Evolutionary conservation across 495 filamentous ascomycete species (phyloP), one percentile per base, ranked within the genome.

Genomic region (Echria macrotheca): DNA sequence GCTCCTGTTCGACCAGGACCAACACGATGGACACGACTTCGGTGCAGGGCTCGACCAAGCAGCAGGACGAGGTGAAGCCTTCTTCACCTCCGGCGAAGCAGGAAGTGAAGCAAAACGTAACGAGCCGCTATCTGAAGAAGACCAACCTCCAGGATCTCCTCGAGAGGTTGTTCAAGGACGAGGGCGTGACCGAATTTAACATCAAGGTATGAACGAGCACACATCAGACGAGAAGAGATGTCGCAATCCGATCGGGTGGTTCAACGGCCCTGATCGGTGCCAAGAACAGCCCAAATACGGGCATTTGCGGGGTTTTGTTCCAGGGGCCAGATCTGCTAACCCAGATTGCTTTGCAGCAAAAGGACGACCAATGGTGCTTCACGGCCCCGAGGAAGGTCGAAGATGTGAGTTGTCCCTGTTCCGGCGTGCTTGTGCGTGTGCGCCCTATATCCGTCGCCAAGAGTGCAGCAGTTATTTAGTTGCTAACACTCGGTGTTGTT

Each of bases 291-390:
- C n/a, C n/a, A n/a, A n/a, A n/a, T n/a, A n/a, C n/a, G n/a, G n/a
- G n/a, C n/a, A n/a, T n/a, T n/a, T n/a, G n/a, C n/a, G n/a, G n/a
- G n/a, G n/a, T n/a, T n/a, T n/a, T n/a, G n/a, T n/a, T n/a, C n/a
- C n/a, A n/a, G n/a, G n/a, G n/a, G n/a, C n/a, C 14, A 12, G 6
- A 12, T 22, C 19, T 28, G 22, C 22, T 51, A 49, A 35, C 21
- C 32, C 7, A 29, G 15, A 28, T 36, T 32, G 15, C 44, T 10
- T n/a, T 54, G 48, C 53, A 70, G 67, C 26, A 63, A 42, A 58
- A 59, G 52, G 61, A 68, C 15, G 63, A 68, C 40, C 56, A 62
- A 22, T 67, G 63, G 61, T 58, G 50, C 21, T 70, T 70, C 32
- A 63, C 58, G 32, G 67, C 59, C 7, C 67, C 67, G 8, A 54